These are phyloP conservation scores for Lineolata rhizophorae DNA, from an alignment of 495 filamentous ascomycete species.

Conservation along the genomic window DNA sequence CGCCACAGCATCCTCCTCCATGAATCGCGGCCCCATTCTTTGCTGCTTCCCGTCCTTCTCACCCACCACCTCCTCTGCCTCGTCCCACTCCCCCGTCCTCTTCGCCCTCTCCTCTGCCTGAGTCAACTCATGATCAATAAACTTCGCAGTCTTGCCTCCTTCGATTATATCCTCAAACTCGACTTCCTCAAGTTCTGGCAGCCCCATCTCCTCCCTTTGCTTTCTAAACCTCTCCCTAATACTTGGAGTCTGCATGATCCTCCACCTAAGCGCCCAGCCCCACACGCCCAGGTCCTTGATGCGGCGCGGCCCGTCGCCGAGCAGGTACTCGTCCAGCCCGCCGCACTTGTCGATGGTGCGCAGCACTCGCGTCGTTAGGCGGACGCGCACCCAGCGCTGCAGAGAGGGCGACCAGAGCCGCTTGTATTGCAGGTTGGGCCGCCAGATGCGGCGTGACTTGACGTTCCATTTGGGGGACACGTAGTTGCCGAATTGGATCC, in stretches of 20 bases:
- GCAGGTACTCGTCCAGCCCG: conserved; percentile 75
- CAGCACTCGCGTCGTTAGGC: conserved; percentile 54
- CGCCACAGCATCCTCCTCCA: too few relatives aligned
- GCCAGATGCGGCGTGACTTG: conserved; percentile 73
- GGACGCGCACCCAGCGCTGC: conserved; percentile 39
- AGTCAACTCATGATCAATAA: background rate
- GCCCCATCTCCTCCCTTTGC: conserved; percentile 29
- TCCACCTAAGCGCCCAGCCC: conserved; percentile 75
- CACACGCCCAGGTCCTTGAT: conserved; percentile 67
- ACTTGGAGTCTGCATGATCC: conserved; percentile 50
- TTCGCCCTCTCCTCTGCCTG: too few relatives aligned
- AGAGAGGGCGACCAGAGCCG: conserved; percentile 50
- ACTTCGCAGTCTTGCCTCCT: background rate
- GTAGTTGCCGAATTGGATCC: conserved; percentile 80
- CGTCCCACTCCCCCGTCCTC: too few relatives aligned
- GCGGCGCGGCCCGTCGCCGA: conserved; percentile 47
- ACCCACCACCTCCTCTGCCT: too few relatives aligned
- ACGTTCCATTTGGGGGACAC: conserved; percentile 54
- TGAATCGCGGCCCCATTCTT: too few relatives aligned
- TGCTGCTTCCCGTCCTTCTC: too few relatives aligned
- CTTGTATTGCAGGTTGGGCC: conserved; percentile 67
- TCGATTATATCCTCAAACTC: background rate
- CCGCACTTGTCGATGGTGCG: conserved; percentile 73
- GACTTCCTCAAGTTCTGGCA: conserved; percentile 11
- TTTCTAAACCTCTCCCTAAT: conserved; percentile 34